These are phyloP conservation scores for Pseudopithomyces chartarum DNA, from an alignment of 2,329 filamentous ascomycete species.

Conservation along the genomic window DNA sequence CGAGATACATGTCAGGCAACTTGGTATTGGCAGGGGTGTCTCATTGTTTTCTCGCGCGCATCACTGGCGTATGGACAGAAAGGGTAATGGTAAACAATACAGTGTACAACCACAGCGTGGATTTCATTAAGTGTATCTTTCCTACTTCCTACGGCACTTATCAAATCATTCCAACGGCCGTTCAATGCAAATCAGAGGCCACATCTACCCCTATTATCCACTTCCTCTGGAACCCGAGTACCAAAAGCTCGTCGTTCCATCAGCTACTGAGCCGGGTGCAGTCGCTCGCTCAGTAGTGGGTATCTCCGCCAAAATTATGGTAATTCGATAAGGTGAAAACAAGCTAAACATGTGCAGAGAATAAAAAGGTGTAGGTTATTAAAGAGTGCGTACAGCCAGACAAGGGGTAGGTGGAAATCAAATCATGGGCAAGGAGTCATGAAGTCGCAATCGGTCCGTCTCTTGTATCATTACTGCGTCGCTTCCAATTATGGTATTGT, in stretches of 20 bases:
- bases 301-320: conserved; percentile 6
- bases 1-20: no score
- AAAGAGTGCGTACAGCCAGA: background rate
- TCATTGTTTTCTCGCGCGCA: no score
- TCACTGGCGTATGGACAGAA: no score
- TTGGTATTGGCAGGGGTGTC: no score
- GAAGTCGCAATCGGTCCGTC: background rate
- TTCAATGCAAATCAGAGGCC: background rate
- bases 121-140: background rate
- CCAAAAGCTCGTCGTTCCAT: background rate
- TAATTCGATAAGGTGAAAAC: background rate
- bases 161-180: background rate
- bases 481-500: conserved; percentile 5
- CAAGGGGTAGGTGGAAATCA: background rate
- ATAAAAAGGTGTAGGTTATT: background rate
- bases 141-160: background rate
- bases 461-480: conserved; percentile 3
- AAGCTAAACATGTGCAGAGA: background rate
- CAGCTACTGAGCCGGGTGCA: background rate
- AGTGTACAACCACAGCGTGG: background rate
- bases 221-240: background rate
- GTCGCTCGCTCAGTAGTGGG: background rate
- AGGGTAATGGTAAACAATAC: no score
- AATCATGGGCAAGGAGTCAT: background rate
- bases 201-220: background rate